phyloP scores from a whole-genome alignment of 139 green algal species.

The Chlorella sp. region DNA sequence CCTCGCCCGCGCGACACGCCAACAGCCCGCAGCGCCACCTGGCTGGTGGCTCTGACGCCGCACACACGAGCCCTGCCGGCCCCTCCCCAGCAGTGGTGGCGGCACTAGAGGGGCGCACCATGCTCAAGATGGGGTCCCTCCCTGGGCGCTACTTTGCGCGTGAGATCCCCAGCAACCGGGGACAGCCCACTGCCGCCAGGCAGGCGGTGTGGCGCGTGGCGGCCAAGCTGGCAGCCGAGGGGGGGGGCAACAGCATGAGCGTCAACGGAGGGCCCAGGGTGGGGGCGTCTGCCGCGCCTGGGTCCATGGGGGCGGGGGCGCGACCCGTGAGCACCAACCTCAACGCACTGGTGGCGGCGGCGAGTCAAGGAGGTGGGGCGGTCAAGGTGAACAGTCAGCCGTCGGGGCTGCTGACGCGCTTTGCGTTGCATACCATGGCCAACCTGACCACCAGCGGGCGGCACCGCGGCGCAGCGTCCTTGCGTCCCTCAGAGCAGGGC shows the following conservation, averaged over 20 bases:
- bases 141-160: slow-evolving; percentile 2
- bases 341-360: not conserved
- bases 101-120: not conserved
- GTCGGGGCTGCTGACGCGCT: not conserved
- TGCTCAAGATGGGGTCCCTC: not conserved
- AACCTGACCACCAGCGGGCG: not conserved
- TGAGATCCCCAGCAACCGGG: not conserved
- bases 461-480: not conserved
- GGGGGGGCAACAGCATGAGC: not conserved
- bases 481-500: not conserved
- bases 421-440: not conserved
- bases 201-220: not conserved
- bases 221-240: not conserved
- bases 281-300: not conserved
- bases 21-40: no score
- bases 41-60: no score
- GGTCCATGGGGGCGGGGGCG: not conserved
- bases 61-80: no score
- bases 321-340: not conserved
- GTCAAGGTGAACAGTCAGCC: not conserved
- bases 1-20: no score
- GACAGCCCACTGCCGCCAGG: not conserved
- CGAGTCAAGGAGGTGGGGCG: not conserved
- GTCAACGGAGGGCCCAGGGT: not conserved
- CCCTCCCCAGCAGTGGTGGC: not conserved